phyloP scores from a whole-genome alignment of 2,329 filamentous ascomycete genomes.

The Penicillium occitanis region DNA sequence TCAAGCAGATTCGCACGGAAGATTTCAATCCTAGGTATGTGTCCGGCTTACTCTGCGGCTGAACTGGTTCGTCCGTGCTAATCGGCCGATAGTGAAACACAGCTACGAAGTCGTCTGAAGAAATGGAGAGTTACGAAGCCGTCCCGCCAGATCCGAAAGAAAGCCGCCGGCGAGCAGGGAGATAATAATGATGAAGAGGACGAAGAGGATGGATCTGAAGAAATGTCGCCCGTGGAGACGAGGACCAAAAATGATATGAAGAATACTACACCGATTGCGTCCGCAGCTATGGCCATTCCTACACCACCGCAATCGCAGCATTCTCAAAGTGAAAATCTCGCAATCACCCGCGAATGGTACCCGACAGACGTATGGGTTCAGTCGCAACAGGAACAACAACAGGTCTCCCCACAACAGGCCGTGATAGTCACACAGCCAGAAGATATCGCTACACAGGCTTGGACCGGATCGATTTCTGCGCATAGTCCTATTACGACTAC shows the following conservation, averaged over 20 bases:
- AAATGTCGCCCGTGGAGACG: slow-evolving; percentile 23
- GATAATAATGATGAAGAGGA: slow-evolving; percentile 20
- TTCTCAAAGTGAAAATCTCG: slow-evolving; percentile 1
- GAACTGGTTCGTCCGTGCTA: neutral
- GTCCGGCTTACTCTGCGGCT: neutral
- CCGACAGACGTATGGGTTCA: slow-evolving; percentile 17
- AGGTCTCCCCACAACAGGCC: neutral
- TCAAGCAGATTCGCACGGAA: slow-evolving; percentile 44
- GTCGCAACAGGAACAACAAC: slow-evolving; percentile 16
- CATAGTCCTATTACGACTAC: slow-evolving; percentile 3
- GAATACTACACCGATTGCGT: neutral
- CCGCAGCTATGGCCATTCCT: slow-evolving; percentile 11
- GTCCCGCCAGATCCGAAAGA: slow-evolving; percentile 45
- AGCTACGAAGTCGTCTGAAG: slow-evolving; percentile 45
- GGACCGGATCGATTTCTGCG: slow-evolving; percentile 12
- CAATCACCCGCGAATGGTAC: slow-evolving; percentile 19
- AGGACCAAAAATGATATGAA: slow-evolving; percentile 6
- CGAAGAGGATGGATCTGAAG: slow-evolving; percentile 28
- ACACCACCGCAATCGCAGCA: slow-evolving; percentile 15
- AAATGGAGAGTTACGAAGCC: slow-evolving; percentile 49
- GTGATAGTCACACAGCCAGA: neutral
- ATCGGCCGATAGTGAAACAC: slow-evolving; percentile 40
- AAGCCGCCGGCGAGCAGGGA: slow-evolving; percentile 28
- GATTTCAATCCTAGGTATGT: slow-evolving; percentile 46
- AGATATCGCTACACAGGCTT: slow-evolving; percentile 10